Evolutionary conservation across 176 grass and related monocot species (phyloP).

Genomic region (Bolboschoenus planiculmis): DNA sequence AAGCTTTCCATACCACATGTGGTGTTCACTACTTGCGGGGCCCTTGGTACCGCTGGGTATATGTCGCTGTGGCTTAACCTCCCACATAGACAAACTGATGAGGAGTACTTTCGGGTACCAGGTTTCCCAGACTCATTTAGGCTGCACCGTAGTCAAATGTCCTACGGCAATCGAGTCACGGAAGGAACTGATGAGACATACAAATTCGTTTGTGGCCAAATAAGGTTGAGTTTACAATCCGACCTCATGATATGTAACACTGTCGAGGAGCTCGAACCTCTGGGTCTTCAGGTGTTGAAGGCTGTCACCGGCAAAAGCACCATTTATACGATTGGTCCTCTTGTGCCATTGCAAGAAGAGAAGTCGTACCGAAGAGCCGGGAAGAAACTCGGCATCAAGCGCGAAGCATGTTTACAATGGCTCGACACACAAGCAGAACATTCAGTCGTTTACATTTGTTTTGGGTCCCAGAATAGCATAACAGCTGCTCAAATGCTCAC

Average conservation of each 20-base stretch:
- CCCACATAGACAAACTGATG: conserved; percentile 20
- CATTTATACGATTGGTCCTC: conserved; percentile 27
- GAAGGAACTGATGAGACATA: background rate
- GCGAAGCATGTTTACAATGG: conserved; percentile 19
- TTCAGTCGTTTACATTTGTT: conserved; percentile 44
- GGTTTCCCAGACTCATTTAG: conserved; percentile 6
- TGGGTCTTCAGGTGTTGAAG: conserved; percentile 6
- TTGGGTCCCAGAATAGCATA: conserved; percentile 39
- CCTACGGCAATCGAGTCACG: background rate
- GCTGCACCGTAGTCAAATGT: conserved; percentile 12
- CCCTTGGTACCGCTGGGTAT: conserved; percentile 23
- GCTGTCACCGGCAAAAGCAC: conserved; percentile 8
- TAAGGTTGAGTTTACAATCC: conserved; percentile 1
- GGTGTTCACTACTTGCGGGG: conserved; percentile 30
- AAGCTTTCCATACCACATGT: conserved; percentile 28
- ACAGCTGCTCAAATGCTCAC: conserved; percentile 31
- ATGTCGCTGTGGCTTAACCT: conserved; percentile 31
- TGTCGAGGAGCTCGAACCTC: background rate
- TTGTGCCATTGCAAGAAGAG: conserved; percentile 20
- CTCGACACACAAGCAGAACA: conserved; percentile 21
- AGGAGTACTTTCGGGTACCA: conserved; percentile 15
- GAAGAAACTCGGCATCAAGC: background rate
- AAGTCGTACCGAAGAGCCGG: background rate
- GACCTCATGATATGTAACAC: conserved; percentile 17
- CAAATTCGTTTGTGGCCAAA: background rate